Percentiles rank a stretch among this genome's conserved stretches.
Evolutionary conservation across 169 alveolate species (phyloP).

Genomic region (Cyclospora cayetanensis): DNA sequence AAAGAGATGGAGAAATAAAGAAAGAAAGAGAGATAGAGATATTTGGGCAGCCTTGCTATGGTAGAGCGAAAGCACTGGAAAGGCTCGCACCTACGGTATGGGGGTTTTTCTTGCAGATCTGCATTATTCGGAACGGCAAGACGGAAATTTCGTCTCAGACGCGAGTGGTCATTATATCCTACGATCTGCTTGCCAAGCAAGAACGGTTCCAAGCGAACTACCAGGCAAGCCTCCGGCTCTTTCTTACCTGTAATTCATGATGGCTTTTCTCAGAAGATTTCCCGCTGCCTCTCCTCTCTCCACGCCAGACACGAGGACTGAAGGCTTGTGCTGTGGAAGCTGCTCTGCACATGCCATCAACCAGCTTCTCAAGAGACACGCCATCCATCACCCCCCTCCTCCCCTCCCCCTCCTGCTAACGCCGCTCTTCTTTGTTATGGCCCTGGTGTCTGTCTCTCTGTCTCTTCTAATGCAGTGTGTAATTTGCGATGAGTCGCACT

Average conservation of each 20-base stretch:
- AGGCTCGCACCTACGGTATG: not conserved
- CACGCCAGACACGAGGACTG: too few species aligned
- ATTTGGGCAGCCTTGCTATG: too few species aligned
- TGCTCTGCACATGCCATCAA: too few species aligned
- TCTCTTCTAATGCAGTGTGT: slow-evolving; percentile 73
- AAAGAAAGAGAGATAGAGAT: too few species aligned
- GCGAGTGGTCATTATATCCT: slow-evolving; percentile 48
- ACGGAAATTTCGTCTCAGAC: not conserved
- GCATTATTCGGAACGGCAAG: slow-evolving; percentile 47
- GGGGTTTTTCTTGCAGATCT: not conserved
- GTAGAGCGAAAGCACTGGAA: too few species aligned
- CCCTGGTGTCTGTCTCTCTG: not conserved
- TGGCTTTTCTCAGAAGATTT: too few species aligned
- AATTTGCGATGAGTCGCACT: slow-evolving; percentile 98
- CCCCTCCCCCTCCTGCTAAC: not conserved
- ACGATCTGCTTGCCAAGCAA: slow-evolving; percentile 40
- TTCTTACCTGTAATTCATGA: too few species aligned
- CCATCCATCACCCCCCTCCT: too few species aligned
- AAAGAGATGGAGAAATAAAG: too few species aligned
- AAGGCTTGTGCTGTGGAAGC: too few species aligned
- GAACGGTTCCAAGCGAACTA: slow-evolving; percentile 26
- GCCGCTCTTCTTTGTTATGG: not conserved
- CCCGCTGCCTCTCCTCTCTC: too few species aligned
- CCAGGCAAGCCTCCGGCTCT: not conserved
- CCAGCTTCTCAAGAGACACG: too few species aligned